Evolutionary conservation across 768 basidiomycete species (phyloP), one percentile per base, ranked within the genome.

Genomic region (Auriscalpium microsporum): DNA sequence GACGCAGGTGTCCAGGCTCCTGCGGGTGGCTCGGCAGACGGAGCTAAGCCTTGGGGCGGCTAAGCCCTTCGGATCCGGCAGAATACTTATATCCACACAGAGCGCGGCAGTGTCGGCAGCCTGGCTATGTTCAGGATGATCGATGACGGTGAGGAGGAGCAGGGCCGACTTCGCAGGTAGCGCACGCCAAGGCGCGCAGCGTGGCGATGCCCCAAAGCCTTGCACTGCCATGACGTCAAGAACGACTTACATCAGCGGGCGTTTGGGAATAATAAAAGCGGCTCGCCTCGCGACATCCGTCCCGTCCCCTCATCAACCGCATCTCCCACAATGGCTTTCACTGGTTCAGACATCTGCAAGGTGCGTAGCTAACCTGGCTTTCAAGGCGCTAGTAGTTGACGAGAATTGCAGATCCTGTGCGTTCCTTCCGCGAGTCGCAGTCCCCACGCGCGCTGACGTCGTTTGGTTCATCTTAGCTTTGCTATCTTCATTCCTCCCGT

Each of bases 401-500:
- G 45, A 10, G 6, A 3, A 16, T 3, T 40, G 10, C 50, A 82
- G 80, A 73, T 81, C 69, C 63, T 83, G 71, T 79, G 63, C 61
- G 53, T 50, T 28, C 17, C 8, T n/a, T 45, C 14, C 5, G 28
- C 28, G 28, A 28, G 9, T 50, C 17, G 37, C 49, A 14, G 23
- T 34, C n/a, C 5, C 47, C 10, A 8, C 7, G 23, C 34, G 23
- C 23, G 38, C 21, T 21, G 21, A 17, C 23, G 28, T 37, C 44
- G 36, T 47, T 14, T 17, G 34, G 28, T 55, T 36, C 52, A 21
- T 47, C 48, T 7, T 61, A 86, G 82, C 57, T 63, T 82, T 53
- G 88, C 88, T 56, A 75, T 91, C 70, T 62, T 90, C 67, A 63
- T 91, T 13, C 90, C 91, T 10, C 93, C 93, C 56, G 66, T 95